phyloP scores from a whole-genome alignment of 2,329 filamentous ascomycete genomes.

The Sclerotiophoma versabilis region DNA sequence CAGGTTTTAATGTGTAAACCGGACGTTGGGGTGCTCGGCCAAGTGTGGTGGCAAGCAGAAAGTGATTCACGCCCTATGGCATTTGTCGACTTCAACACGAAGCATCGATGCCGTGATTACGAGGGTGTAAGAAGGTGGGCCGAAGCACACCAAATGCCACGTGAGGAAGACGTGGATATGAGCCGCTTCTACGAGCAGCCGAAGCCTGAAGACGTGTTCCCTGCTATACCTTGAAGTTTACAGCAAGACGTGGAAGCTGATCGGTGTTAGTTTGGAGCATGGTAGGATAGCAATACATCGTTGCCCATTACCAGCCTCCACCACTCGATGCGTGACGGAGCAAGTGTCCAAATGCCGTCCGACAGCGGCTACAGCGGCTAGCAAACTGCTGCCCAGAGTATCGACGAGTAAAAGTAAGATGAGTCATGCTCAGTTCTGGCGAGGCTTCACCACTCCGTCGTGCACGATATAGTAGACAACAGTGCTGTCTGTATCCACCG shows the following conservation, averaged over 20 bases:
- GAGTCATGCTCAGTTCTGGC: slow-evolving; percentile 69
- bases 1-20: slow-evolving; percentile 70
- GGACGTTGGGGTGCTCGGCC: slow-evolving; percentile 66
- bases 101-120: slow-evolving; percentile 66
- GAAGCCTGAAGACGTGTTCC: slow-evolving; percentile 40
- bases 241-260: slow-evolving; percentile 7
- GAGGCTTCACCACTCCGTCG: slow-evolving; percentile 84
- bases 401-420: background rate
- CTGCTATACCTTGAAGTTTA: slow-evolving; percentile 35
- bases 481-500: slow-evolving; percentile 80
- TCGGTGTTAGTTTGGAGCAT: slow-evolving; percentile 16
- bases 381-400: background rate
- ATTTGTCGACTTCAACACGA: slow-evolving; percentile 69
- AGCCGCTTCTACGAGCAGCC: slow-evolving; percentile 54
- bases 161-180: slow-evolving; percentile 48
- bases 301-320: slow-evolving; percentile 11
- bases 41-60: slow-evolving; percentile 63
- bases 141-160: slow-evolving; percentile 59
- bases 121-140: slow-evolving; percentile 63
- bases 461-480: slow-evolving; percentile 86
- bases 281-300: background rate
- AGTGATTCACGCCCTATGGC: slow-evolving; percentile 55
- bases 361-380: background rate
- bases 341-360: background rate
- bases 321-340: background rate